A percentile compares a stretch with the other conserved stretches of the same genome.
Evolutionary conservation across 441 rosid genomes (phyloP).

Genomic region (Codiaeum variegatum): DNA sequence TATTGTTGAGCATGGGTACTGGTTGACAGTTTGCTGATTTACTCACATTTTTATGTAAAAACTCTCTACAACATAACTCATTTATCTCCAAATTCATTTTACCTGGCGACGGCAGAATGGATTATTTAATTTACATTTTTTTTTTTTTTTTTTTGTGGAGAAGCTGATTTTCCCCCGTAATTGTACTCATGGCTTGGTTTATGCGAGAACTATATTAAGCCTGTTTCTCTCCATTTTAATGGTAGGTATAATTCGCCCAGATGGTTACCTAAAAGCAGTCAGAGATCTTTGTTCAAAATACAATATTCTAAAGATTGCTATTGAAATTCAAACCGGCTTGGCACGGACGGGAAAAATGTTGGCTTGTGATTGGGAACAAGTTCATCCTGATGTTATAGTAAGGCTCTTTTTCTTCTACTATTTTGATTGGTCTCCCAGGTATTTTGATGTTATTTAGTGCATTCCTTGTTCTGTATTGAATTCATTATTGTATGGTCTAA

Average conservation of each 20-base stretch:
- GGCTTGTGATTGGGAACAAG: slow-evolving; percentile 94
- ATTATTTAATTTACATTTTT: background rate
- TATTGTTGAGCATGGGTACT: background rate
- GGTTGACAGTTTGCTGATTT: background rate
- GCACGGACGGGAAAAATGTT: slow-evolving; percentile 83
- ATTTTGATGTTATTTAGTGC: background rate
- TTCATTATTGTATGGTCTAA: background rate
- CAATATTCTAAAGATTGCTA: slow-evolving; percentile 88
- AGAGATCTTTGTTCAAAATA: slow-evolving; percentile 81
- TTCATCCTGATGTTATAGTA: slow-evolving; percentile 87
- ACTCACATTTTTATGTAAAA: background rate
- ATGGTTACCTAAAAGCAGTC: slow-evolving; percentile 74
- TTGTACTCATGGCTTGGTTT: background rate
- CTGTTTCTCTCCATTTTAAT: background rate
- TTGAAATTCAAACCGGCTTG: slow-evolving; percentile 92
- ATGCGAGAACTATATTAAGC: background rate
- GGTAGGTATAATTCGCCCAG: slow-evolving; percentile 82
- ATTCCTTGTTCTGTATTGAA: background rate
- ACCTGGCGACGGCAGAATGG: background rate
- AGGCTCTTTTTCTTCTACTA: slow-evolving; percentile 20
- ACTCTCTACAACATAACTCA: background rate
- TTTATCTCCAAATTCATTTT: background rate
- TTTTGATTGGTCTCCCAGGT: slow-evolving; percentile 9
- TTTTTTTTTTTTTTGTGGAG: background rate
- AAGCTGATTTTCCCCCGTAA: slow-evolving; percentile 2